These are phyloP conservation scores for Kappamyces sp. DNA, from an alignment of 192 early-diverging fungal genomes.

Conservation along the genomic window DNA sequence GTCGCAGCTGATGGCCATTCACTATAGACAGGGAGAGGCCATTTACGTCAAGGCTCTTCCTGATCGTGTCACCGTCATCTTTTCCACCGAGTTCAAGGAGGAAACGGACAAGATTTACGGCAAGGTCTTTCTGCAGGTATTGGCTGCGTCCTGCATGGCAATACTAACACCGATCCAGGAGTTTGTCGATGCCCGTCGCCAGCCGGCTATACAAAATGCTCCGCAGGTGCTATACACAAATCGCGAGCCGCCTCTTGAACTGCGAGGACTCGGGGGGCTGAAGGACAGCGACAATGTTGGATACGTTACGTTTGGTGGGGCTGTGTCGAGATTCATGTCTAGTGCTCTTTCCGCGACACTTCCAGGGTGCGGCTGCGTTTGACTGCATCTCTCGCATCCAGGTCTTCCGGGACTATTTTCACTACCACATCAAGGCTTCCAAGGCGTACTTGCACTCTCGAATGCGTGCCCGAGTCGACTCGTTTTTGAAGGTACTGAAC, in stretches of 20 bases:
- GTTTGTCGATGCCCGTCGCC: constrained; percentile 97
- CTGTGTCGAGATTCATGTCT: constrained; percentile 1
- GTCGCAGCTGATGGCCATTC: constrained; percentile 79
- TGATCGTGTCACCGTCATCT: constrained; percentile 96
- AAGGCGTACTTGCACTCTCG: constrained; percentile 99
- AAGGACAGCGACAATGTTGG: constrained; percentile 79
- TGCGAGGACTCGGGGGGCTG: constrained; percentile 65
- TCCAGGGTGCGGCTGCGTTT: constrained; percentile 58
- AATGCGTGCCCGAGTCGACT: constrained; percentile 90
- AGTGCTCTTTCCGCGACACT: constrained; percentile 95
- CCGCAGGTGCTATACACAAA: constrained; percentile 91
- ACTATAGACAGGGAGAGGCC: constrained; percentile 90
- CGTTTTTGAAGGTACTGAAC: constrained; percentile 97
- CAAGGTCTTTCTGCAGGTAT: constrained; percentile 90
- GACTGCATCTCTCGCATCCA: constrained; percentile 93
- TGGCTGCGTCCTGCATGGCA: not conserved
- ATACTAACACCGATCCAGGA: constrained; percentile 49
- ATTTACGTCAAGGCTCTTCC: constrained; percentile 84
- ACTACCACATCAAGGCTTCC: constrained; percentile 99
- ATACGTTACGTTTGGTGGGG: constrained; percentile 90
- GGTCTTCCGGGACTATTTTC: constrained; percentile 96
- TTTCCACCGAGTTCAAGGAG: constrained; percentile 94
- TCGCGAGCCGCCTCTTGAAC: constrained; percentile 91
- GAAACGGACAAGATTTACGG: constrained; percentile 95
- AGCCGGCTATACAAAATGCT: constrained; percentile 82